Evolutionary conservation across 2,329 filamentous ascomycete genomes (phyloP), one percentile per base, ranked within the genome.

Genomic region (Sporothrix schenckii): DNA sequence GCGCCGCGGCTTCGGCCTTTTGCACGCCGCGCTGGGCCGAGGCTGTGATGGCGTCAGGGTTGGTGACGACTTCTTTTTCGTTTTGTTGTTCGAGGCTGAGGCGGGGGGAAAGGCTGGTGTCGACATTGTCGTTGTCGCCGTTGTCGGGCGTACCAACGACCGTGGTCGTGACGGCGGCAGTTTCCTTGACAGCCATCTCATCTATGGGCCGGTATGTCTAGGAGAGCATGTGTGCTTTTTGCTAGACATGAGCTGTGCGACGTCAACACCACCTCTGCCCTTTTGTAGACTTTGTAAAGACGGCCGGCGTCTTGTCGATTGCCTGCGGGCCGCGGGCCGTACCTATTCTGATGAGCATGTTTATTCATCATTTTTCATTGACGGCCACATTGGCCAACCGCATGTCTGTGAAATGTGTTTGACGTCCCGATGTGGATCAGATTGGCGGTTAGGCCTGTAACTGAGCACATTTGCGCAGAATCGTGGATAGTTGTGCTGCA

Each of bases 1-100:
- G 81, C 34, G 83, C 81, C 11, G 81, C 80, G 13, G 83, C 84
- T 74, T 85, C 81, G n/a, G 85, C 80, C 66, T 81, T 81, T 71
- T 81, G 80, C 19, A 85, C 82, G 76, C 84, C 84, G 13, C 77
- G 76, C 75, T 85, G 83, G 11, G 78, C 78, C 65, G 77, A 72
- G 10, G 24, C 11, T 5, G 72, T 74, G 16, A 74, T 27, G 16
- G 56, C 1, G 60, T 71, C 24, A 47, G 56, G 70, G 65, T 74
- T 11, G 19, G 30, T 14, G 11, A 61, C 4, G 49, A 74, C 70
- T 66, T 74, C 73, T 5, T 63, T 61, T 54, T 74, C 73, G 65
- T 74, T 69, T 69, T 68, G 72, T 24, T 70, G 66, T 27, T 70
- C 72, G 9, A 73, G 69, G 50, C 71, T 72, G 50, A 72, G 69